Evolutionary conservation across 2,329 filamentous ascomycete species (phyloP).

Genomic region (Epichloe sibirici): DNA sequence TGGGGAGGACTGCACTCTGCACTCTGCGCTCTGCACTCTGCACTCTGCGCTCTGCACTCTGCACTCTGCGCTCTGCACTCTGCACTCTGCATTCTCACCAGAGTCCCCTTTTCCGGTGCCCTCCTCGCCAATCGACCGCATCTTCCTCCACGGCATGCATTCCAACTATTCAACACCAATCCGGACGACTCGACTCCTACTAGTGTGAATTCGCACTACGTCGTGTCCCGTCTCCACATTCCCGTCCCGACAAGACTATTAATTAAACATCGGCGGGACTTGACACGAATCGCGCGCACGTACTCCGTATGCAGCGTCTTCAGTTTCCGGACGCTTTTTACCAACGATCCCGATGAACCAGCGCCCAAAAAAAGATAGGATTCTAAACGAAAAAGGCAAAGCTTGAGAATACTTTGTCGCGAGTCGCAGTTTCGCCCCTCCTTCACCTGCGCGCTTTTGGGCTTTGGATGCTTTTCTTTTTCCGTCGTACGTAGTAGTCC

Average conservation of each 20-base stretch:
- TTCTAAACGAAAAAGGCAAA: background rate
- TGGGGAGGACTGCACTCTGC: conserved; percentile 6
- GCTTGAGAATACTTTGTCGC: background rate
- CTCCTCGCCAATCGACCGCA: no score
- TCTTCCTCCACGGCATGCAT: no score
- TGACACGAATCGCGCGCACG: no score
- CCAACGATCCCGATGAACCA: background rate
- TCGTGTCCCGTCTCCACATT: no score
- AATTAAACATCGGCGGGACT: no score
- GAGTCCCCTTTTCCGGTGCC: background rate
- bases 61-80: background rate
- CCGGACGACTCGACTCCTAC: no score
- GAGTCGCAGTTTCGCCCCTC: background rate
- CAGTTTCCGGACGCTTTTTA: background rate
- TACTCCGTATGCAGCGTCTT: no score
- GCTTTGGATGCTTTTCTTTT: background rate
- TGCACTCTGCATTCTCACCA: background rate
- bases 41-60: conserved; percentile 8
- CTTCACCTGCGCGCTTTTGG: background rate
- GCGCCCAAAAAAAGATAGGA: background rate
- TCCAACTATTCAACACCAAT: no score
- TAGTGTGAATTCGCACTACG: no score
- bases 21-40: background rate
- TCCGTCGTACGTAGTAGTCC: background rate
- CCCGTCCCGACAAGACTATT: no score